Conservation (phyloP, 1,284 basidiomycete species). For the Trichosporon faecale region DNA sequence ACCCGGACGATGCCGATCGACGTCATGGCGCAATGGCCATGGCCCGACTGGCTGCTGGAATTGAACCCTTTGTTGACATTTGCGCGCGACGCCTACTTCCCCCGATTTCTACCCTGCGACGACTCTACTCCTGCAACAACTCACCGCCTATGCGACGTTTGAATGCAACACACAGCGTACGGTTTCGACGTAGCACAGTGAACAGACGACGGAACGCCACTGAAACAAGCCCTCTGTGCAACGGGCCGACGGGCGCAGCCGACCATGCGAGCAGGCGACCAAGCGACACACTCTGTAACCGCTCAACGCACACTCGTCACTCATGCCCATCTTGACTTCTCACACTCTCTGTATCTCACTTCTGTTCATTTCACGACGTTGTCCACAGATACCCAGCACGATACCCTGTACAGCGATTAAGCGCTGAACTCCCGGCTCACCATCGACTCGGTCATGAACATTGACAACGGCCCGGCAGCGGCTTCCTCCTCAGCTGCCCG, state of each 20-base stretch:
- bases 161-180: not conserved
- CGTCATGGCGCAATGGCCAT: conserved; percentile 1
- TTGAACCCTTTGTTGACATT: not conserved
- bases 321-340: not conserved
- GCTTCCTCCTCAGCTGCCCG: not conserved
- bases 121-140: not conserved
- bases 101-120: not conserved
- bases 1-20: not conserved
- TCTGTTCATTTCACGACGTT: not conserved
- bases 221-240: not conserved
- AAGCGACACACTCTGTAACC: not conserved
- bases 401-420: not conserved
- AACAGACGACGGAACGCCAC: not conserved
- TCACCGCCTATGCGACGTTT: not conserved
- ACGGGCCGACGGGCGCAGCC: not conserved
- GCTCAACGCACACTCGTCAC: not conserved
- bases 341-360: not conserved
- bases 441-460: not conserved
- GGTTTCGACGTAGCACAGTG: not conserved
- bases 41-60: not conserved
- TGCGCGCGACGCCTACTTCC: not conserved
- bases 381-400: not conserved
- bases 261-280: not conserved
- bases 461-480: not conserved
- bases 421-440: no score